These are phyloP conservation scores for Uncinocarpus reesii DNA, from an alignment of 2,329 filamentous ascomycete species.

Conservation along the genomic window DNA sequence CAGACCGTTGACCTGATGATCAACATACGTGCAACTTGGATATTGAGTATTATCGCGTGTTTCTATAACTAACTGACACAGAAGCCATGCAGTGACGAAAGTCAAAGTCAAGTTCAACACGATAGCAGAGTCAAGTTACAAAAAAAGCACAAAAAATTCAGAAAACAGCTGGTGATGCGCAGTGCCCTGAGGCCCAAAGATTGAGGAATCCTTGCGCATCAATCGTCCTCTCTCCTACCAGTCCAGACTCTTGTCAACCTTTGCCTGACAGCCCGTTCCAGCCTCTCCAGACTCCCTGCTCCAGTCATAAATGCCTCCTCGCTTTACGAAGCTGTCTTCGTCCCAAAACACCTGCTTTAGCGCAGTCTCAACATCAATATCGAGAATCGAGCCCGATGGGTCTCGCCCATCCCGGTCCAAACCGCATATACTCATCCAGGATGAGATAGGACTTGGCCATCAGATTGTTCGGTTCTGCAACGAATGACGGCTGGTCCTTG, in stretches of 20 bases:
- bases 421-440: slow-evolving; percentile 44
- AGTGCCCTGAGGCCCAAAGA: not conserved
- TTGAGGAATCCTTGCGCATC: not conserved
- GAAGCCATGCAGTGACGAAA: too few relatives aligned
- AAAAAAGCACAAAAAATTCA: not conserved
- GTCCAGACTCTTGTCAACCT: not conserved
- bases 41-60: too few relatives aligned
- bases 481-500: slow-evolving; percentile 33
- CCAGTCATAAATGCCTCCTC: slow-evolving; percentile 45
- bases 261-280: not conserved
- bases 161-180: not conserved
- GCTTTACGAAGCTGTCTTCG: slow-evolving; percentile 33
- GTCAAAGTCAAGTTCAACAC: not conserved
- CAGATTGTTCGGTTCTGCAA: slow-evolving; percentile 42
- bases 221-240: not conserved
- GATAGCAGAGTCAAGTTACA: not conserved
- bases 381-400: slow-evolving; percentile 32
- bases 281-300: slow-evolving; percentile 3
- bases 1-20: too few relatives aligned
- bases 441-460: slow-evolving; percentile 46
- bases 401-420: slow-evolving; percentile 38
- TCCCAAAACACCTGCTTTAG: slow-evolving; percentile 41
- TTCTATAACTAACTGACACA: not conserved
- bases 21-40: too few relatives aligned
- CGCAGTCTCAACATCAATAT: slow-evolving; percentile 41